Evolutionary conservation across 106 monocot genomes (phyloP), one percentile per base, ranked within the genome.

Genomic region (Allium cepa): DNA sequence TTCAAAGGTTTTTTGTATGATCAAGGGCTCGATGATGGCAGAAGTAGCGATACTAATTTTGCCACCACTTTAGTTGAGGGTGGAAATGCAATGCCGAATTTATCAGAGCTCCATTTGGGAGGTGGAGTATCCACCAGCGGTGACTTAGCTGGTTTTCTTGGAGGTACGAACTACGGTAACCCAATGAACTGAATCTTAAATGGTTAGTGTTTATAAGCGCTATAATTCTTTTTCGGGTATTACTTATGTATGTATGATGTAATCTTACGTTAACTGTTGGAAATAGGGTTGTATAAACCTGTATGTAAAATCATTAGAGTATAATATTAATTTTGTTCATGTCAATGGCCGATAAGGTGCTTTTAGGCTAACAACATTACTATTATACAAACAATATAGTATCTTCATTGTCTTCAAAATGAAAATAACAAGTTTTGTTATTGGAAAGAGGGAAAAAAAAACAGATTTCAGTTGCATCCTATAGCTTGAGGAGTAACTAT

Each of bases 1-100:
- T 82, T 84, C 72, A 82, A 82, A 53, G 88, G 84, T 0, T 79
- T 85, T 49, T 76, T 88, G 22, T 82, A 88, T 62, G 77, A 82
- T 62, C 79, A 85, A 59, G 88, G 84, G n/a, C 9, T 60, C 8
- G 84, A 84, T 26, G 75, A 73, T 10, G 64, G 49, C 14, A 60
- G 60, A 9, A 17, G 60, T 10, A 18, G 18, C 17, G 17, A 11
- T 58, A 8, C 18, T 16, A 16, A 15, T 18, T 16, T 58, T 14
- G 46, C 63, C 11, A 46, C 28, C 11, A 46, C 11, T 8, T 9
- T 8, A 7, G 53, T 62, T 49, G 28, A 67, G 49, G 46, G 50
- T 17, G 50, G 3, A 11, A 65, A 26, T 13, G 45, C 36, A 11
- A 62, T 77, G 16, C 76, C 66, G 3, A 84, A 71, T 59, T 48